Evolutionary conservation across 805 yeast species (phyloP), one percentile per base, ranked within the genome.

Genomic region (Candida qinlingensis): DNA sequence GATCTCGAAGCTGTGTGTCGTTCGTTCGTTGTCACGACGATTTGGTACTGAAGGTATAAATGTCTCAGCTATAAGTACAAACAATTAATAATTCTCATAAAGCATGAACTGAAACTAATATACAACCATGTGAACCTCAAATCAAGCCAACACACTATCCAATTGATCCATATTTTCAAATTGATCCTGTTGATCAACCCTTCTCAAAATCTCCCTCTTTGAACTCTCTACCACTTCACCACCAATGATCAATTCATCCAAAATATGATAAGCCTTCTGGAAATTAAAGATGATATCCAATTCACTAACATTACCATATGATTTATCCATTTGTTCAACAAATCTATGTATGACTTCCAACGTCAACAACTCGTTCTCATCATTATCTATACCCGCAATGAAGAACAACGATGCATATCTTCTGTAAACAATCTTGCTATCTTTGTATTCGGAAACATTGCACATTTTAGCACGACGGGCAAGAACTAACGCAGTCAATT

Each of bases 241-340:
- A 56, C 91, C 97, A 44, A 92, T 76, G 44, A 94, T 67, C 56
- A 94, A 72, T 65, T 94, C 99, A 65, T 94, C 96, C 54, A 94
- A 71, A 10, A 94, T 85, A 67, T 88, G 87, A 65, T 94, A 94
- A 0, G 98, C 97, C 63, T 87, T 86, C 58, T 87, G 87, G 69
- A 94, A 94, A 61, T 95, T 94, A 77, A 94, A 94, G 44, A 94
- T 94, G 53, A 94, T 94, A 69, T 94, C 99, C 59, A 94, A 73
- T 65, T 94, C 99, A 68, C 97, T 90, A 13, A 94, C 99, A 61
- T 89, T 92, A 10, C 97, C 97, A 63, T 88, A 94, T 51, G 90
- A 81, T 58, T 86, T 85, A 71, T 94, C 99, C 97, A 94, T 89
- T 55, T 88, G 90, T 66, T 94, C 99, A 38, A 94, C 99, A 64